Conservation (phyloP, 129 eudicot genomes). For the Ambrosia artemisiifolia region DNA sequence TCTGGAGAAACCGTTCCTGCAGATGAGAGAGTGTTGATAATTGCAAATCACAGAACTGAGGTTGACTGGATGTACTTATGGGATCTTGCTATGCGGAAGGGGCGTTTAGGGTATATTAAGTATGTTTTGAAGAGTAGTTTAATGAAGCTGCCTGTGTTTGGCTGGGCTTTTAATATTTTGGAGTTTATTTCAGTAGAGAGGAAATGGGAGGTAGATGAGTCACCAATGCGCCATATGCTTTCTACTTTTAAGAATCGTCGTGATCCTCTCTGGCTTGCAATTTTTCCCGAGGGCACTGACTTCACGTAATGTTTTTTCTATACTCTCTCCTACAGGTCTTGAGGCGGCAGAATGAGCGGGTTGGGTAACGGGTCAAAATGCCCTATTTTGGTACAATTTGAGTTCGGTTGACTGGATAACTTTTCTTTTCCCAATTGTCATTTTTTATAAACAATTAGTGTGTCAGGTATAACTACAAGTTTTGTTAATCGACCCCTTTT, state of each 20-base stretch:
- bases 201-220: slow-evolving; percentile 76
- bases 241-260: slow-evolving; percentile 50
- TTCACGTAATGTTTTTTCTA: slow-evolving; percentile 57
- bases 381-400: background rate
- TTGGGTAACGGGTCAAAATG: slow-evolving; percentile 4
- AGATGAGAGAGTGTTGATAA: slow-evolving; percentile 55
- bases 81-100: slow-evolving; percentile 91
- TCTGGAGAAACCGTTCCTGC: slow-evolving; percentile 72
- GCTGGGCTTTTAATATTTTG: slow-evolving; percentile 87
- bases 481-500: background rate
- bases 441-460: background rate
- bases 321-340: slow-evolving; percentile 12
- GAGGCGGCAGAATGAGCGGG: background rate
- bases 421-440: background rate
- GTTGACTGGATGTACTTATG: slow-evolving; percentile 99
- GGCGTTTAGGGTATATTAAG: slow-evolving; percentile 64
- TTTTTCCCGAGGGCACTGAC: slow-evolving; percentile 96
- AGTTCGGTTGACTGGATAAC: background rate
- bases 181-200: slow-evolving; percentile 84
- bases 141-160: slow-evolving; percentile 88
- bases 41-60: slow-evolving; percentile 90
- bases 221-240: slow-evolving; percentile 62
- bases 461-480: background rate
- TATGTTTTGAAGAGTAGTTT: slow-evolving; percentile 86
- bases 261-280: slow-evolving; percentile 89